Evolutionary conservation across 1,284 basidiomycete genomes (phyloP), one percentile per base, ranked within the genome.

Genomic region (Microstroma glucosiphilum): DNA sequence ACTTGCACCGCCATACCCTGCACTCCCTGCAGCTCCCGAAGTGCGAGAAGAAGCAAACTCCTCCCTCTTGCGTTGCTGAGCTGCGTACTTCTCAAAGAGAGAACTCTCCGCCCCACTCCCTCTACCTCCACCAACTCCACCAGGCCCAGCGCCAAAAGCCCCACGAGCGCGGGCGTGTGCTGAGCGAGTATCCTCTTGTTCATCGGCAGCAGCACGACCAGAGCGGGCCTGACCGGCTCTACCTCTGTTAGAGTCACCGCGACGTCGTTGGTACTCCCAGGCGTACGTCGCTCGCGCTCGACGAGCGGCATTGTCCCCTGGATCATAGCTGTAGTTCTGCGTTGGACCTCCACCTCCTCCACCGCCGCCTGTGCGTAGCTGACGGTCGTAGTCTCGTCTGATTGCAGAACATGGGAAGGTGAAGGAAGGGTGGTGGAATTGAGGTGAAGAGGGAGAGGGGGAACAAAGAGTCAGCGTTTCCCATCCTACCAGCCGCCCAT

Each of bases 241-340:
- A 6, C n/a, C 46, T 6, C 46, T 4, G 23, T 48, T 48, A 12
- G 46, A 48, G 46, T 48, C 46, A 3, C n/a, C 17, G 12, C 46
- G 46, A 48, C 46, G 46, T 6, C 46, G 46, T 43, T 72, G 71
- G 61, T 78, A 75, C 21, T 73, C 74, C 77, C 77, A 79, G 1
- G 77, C 77, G 51, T 77, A 78, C 4, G 71, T 68, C 0, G 76
- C 76, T 0, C 72, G 57, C 1, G 73, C 72, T 0, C 76, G 67
- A 0, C 74, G 63, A 7, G 65, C 60, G 2, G 62, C 56, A 49
- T 76, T 76, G 25, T 68, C 65, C 6, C 61, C 58, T n/a, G 64
- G 51, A 55, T 68, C 63, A 60, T 70, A 71, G 6, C 56, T 25
- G 49, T 68, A 69, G 6, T 56, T 65, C 17, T n/a, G n/a, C 21